Evolutionary conservation across 2,329 filamentous ascomycete species (phyloP), one percentile per base, ranked within the genome.

Genomic region (Claviceps humidiphila): DNA sequence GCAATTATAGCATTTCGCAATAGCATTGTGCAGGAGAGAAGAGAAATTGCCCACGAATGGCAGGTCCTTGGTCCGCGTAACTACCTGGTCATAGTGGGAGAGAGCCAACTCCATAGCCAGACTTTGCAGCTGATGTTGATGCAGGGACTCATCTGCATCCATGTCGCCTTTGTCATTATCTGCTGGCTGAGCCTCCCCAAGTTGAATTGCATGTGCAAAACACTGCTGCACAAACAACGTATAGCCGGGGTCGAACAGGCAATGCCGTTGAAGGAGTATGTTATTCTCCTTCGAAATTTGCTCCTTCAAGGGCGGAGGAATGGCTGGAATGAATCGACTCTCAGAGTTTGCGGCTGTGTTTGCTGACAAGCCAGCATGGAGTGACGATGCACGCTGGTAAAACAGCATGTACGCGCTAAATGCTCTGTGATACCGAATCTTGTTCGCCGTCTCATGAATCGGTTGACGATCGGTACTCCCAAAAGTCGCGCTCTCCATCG

Each of bases 331-430:
- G 76, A 59, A 5, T 40, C 17, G 7, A 22, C 34, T 7, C 13
- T 37, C 22, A 9, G 37, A 8, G 44, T 26, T 40, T 13, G 37
- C 38, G 38, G 13, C 49, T 17, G 20, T 30, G 16, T 39, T 40
- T 51, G 30, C 22, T 43, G 49, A 16, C 17, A 45, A 38, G 16
- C 20, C 51, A 16, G 67, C 66, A 17, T 74, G 71, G 52, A 90
- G 74, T 4, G 80, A 79, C 0, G 83, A 83, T 3, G 82, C 79
- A 48, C 93, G 82, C 65, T 96, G 87, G 65, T 98, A 98, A 66
- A 98, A 97, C 8, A 98, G 76, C 87, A 98, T 97, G 66, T 98
- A 98, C 13, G 91, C 93, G 64, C 89, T 97, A 73, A 84, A 84
- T 4, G 79, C 77, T 66, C 90, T 91, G 60, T 83, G 79, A 57